Percentiles rank a stretch among this genome's conserved stretches.
Conservation (phyloP, 257 asterid species). For the Plectranthus barbatus region DNA sequence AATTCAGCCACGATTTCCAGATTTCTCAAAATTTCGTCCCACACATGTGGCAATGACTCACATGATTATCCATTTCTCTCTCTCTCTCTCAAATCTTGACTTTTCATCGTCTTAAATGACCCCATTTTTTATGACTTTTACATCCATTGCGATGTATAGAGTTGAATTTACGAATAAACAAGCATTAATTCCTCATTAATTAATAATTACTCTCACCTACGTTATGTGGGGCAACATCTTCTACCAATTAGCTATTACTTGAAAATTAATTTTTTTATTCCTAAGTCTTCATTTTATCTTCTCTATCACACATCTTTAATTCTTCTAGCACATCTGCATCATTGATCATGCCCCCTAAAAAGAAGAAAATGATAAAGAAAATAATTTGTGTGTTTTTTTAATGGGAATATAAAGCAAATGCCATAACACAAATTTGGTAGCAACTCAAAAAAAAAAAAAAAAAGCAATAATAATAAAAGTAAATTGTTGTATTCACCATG, state of each 20-base stretch:
- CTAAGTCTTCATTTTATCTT: neutral
- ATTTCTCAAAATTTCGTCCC: neutral
- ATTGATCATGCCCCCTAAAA: too few relatives aligned
- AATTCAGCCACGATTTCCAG: neutral
- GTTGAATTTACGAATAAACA: too few relatives aligned
- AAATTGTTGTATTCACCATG: too few relatives aligned
- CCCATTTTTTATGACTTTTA: neutral
- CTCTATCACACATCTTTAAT: neutral
- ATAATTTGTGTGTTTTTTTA: too few relatives aligned
- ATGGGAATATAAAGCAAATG: too few relatives aligned
- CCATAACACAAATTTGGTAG: too few relatives aligned
- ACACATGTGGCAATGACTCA: slow-evolving; percentile 32
- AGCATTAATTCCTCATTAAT: neutral
- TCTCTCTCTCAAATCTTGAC: neutral
- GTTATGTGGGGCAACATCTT: neutral
- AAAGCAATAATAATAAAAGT: too few relatives aligned
- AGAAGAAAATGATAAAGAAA: too few relatives aligned
- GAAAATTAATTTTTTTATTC: neutral
- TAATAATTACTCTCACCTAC: neutral
- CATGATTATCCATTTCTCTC: slow-evolving; percentile 16
- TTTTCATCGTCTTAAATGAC: neutral
- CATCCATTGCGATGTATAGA: too few relatives aligned
- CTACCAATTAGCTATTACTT: neutral
- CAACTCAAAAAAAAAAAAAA: too few relatives aligned
- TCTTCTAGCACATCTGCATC: too few relatives aligned